Conservation (phyloP, 1,284 basidiomycete species). For the Apiotrichum laibachii region DNA sequence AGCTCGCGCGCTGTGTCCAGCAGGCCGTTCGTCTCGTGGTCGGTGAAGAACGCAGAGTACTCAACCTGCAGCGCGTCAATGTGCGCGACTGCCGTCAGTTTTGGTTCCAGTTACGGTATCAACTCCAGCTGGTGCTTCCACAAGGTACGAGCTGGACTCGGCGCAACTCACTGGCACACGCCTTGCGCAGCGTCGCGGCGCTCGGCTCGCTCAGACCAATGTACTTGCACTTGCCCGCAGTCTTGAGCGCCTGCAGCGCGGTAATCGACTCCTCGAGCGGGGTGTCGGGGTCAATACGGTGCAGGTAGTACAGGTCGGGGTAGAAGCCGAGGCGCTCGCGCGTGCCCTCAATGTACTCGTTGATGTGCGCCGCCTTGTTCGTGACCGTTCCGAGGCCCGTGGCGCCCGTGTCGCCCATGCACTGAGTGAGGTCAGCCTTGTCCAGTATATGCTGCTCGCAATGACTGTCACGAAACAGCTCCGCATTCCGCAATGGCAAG, state of each 20-base stretch:
- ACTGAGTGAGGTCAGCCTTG: not conserved
- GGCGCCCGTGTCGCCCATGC: conserved; percentile 4
- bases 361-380: conserved; percentile 41
- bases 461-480: too few species aligned
- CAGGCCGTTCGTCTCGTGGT: conserved; percentile 51
- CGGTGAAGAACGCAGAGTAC: conserved; percentile 52
- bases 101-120: not conserved
- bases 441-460: too few species aligned
- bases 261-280: conserved; percentile 41
- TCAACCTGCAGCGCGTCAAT: conserved; percentile 53
- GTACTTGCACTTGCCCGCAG: conserved; percentile 48
- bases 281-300: conserved; percentile 43
- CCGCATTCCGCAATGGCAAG: too few species aligned
- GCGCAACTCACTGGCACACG: conserved; percentile 50
- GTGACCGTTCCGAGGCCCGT: conserved; percentile 14
- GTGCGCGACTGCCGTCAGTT: conserved; percentile 36
- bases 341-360: conserved; percentile 41
- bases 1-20: conserved; percentile 48
- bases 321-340: conserved; percentile 42
- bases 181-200: conserved; percentile 61
- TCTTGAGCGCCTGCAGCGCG: conserved; percentile 44
- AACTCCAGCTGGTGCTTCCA: too few species aligned
- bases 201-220: conserved; percentile 60
- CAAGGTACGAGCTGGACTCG: not conserved
- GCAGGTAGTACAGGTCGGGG: conserved; percentile 52